Evolutionary conservation across 225 moss, liverwort and hornwort species (phyloP), one percentile per base, ranked within the genome.

Genomic region (Pseudoscleropodium purum): DNA sequence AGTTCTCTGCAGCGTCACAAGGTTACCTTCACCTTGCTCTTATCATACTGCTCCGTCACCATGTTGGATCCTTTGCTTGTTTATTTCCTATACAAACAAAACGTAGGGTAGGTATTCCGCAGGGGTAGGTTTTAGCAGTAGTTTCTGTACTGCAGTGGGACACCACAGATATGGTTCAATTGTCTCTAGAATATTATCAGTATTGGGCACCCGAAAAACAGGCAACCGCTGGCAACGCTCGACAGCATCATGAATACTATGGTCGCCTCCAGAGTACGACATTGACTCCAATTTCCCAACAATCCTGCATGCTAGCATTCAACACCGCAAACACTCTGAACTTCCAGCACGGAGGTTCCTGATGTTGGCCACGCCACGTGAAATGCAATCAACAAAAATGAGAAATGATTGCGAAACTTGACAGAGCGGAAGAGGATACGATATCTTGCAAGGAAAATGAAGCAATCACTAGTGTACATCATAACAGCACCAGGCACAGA

Each of bases 381-480:
- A 49, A 89, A 27, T 29, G 75, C 51, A 81, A 75, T 75, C 81
- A 87, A 85, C 27, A 39, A 39, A 87, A 39, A 31, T 41, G 77
- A 47, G 57, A 83, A 47, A 82, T 85, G 47, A 73, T 84, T 75
- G 61, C 75, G 33, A 39, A 89, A n/a, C 82, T 86, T 47, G 83
- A 82, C 81, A 63, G 68, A 88, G 69, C 51, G 51, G 81, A 60
- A 81, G 43, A 88, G 61, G 82, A 89, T 41, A 89, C 33, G 68
- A 88, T 34, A 61, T 37, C 89, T 60, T 73, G 80, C 60, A 89
- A 68, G 75, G 67, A 89, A 89, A 84, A 87, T 31, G 79, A 61
- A 73, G 78, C 66, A 86, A 62, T 73, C 90, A 80, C 80, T 87
- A 89, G 63, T 87, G 87, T 89, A 85, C 91, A 91, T 78, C 75